Conservation (phyloP, 805 yeast genomes). For the Ogataea paraovalis region DNA sequence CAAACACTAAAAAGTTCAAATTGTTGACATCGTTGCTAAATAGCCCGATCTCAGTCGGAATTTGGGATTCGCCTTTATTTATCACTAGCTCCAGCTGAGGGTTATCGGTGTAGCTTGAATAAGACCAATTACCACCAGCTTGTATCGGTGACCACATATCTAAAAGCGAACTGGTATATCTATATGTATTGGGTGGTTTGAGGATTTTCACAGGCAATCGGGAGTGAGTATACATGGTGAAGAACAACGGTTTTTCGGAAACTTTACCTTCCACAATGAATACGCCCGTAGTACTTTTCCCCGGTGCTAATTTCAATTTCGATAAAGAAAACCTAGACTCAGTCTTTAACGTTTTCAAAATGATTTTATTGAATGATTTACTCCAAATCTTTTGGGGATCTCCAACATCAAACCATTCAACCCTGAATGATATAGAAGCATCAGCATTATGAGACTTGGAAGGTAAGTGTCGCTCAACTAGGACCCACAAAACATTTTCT, state of each 20-base stretch:
- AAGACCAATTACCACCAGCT: constrained; percentile 55
- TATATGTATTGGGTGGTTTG: constrained; percentile 9
- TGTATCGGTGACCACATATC: constrained; percentile 44
- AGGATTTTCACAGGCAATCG: constrained; percentile 3
- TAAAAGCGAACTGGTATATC: constrained; percentile 20
- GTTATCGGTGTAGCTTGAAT: constrained; percentile 43
- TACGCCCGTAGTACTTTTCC: constrained; percentile 18
- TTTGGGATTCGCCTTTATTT: constrained; percentile 9
- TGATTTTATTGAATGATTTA: constrained; percentile 3
- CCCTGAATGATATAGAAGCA: constrained; percentile 5
- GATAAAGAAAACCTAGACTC: constrained; percentile 32
- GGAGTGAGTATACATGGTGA: constrained; percentile 11
- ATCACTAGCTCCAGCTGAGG: constrained; percentile 48
- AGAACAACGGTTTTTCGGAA: constrained; percentile 3
- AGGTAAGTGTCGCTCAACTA: constrained; percentile 47
- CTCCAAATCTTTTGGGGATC: constrained; percentile 31
- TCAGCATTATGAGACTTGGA: constrained; percentile 5
- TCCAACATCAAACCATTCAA: constrained; percentile 25
- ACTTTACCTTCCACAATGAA: constrained; percentile 12
- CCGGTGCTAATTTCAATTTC: constrained; percentile 15
- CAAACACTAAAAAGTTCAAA: constrained; percentile 43
- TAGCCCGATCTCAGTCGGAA: constrained; percentile 22
- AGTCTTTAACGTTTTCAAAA: constrained; percentile 19
- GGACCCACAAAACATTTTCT: constrained; percentile 38
- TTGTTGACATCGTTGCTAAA: constrained; percentile 23